Evolutionary conservation across 345 rosid genomes (phyloP).

Genomic region (Draba incana): DNA sequence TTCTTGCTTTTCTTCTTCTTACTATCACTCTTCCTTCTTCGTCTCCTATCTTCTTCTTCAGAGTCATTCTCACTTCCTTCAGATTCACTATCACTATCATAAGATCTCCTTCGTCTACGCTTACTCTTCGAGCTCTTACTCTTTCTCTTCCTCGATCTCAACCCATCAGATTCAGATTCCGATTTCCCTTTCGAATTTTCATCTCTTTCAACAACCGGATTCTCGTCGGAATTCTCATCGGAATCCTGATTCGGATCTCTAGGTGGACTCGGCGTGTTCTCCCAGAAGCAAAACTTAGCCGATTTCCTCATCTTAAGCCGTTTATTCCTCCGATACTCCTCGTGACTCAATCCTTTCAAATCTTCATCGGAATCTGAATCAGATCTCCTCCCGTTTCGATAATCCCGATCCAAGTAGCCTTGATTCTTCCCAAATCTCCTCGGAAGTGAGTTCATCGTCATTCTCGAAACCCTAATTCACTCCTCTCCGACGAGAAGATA

Average conservation of each 20-base stretch:
- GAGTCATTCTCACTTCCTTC: conserved; percentile 55
- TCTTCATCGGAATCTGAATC: conserved; percentile 92
- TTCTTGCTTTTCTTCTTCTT: conserved; percentile 42
- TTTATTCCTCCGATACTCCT: conserved; percentile 82
- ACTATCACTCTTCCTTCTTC: conserved; percentile 47
- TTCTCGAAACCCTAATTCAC: conserved; percentile 21
- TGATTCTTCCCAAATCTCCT: conserved; percentile 57
- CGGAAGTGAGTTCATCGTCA: conserved; percentile 55
- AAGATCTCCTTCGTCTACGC: conserved; percentile 33
- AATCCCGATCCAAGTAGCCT: conserved; percentile 54
- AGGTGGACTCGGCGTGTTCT: conserved; percentile 79
- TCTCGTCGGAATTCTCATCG: conserved; percentile 55
- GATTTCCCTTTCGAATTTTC: conserved; percentile 48
- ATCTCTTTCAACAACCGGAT: conserved; percentile 48
- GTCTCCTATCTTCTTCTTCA: conserved; percentile 47
- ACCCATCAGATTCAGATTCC: conserved; percentile 51
- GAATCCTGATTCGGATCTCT: conserved; percentile 52
- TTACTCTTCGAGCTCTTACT: conserved; percentile 44
- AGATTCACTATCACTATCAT: conserved; percentile 48
- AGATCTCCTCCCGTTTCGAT: conserved; percentile 48
- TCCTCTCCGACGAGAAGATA: not conserved
- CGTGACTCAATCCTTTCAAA: conserved; percentile 69
- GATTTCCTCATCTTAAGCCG: conserved; percentile 87
- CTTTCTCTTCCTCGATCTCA: conserved; percentile 49
- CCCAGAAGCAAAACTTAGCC: conserved; percentile 64